Evolutionary conservation across 2,329 filamentous ascomycete species (phyloP).

Genomic region (Teratosphaeria viscida): DNA sequence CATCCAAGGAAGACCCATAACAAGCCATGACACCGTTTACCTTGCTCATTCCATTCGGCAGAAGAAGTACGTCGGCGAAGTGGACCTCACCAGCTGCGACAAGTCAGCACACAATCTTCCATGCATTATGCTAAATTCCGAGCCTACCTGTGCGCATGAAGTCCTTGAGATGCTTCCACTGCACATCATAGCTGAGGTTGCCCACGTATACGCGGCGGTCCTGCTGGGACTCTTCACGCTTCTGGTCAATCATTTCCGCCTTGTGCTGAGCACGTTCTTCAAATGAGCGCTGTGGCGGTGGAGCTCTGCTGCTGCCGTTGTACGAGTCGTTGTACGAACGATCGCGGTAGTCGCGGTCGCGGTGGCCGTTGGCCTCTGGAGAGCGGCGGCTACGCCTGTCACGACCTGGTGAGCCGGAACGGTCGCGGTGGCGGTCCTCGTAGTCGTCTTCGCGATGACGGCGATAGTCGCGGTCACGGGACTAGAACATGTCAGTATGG

Average conservation of each 20-base stretch:
- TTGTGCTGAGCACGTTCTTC: constrained; percentile 77
- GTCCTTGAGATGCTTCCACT: constrained; percentile 99
- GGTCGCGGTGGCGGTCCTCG: constrained; percentile 15
- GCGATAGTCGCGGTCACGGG: background rate
- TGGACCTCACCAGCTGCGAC: constrained; percentile 88
- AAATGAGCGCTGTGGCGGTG: constrained; percentile 48
- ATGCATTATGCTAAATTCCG: background rate
- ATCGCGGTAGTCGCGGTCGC: constrained; percentile 21
- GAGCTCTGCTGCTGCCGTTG: constrained; percentile 32
- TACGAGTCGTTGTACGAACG: constrained; percentile 26
- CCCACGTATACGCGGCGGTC: constrained; percentile 99
- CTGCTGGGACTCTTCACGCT: constrained; percentile 91
- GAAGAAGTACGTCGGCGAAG: constrained; percentile 97
- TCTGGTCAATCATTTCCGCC: constrained; percentile 91
- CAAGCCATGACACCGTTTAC: constrained; percentile 90
- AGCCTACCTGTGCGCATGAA: constrained; percentile 97
- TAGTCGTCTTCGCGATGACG: background rate
- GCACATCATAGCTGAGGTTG: constrained; percentile 98
- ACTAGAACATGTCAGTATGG: background rate
- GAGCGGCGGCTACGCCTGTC: constrained; percentile 41
- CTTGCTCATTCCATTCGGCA: constrained; percentile 99
- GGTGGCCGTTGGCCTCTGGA: constrained; percentile 59
- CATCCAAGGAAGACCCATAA: constrained; percentile 51
- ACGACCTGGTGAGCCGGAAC: constrained; percentile 13
- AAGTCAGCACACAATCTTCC: background rate